Evolutionary conservation across 139 green algal genomes (phyloP), one percentile per base, ranked within the genome.

Genomic region (Volvox reticuliferus): DNA sequence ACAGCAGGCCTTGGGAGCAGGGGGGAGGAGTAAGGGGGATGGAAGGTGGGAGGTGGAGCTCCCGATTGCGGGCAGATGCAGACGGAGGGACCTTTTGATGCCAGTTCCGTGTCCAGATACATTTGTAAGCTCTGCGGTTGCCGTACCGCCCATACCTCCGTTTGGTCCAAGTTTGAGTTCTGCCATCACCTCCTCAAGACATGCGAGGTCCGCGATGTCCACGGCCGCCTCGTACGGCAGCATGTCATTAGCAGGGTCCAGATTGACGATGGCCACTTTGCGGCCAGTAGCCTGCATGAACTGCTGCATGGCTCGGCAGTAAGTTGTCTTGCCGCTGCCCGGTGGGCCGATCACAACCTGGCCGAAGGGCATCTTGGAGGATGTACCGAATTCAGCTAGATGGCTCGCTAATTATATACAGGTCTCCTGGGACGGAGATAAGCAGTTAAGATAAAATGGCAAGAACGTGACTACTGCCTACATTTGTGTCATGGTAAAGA

Each of bases 311-410:
- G 97, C 97, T 91, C 96, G 93, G 93, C 96, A 98, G 92, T 98
- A 99, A 0, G 97, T 99, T 35, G 97, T 98, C 93, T 99, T 99
- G 68, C 98, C 98, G 79, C 96, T 97, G 82, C 98, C 98, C 2
- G 98, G 98, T 0, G 98, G 98, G 0, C 98, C 98, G 22, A 99
- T 96, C 0, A 99, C 94, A 18, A 99, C 55, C 89, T 99, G 98
- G 0, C 98, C 98, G 91, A 99, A 99, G 0, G 96, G 94, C 97
- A 99, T 99, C 65, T 73, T 73, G 65, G 12, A 24, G 21, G 65
- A 73, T 73, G 65, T 24, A 12, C 21, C 65, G 65, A 73, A 55
- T 14, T 55, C 5, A 55, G 44, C 44, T 9, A 55, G 44, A 55
- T 55, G 44, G 44, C 44, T 55, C 44, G 9, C 44, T 55, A 55